Evolutionary conservation across 345 rosid genomes (phyloP), one percentile per base, ranked within the genome.

Genomic region (Stellera chamaejasme): DNA sequence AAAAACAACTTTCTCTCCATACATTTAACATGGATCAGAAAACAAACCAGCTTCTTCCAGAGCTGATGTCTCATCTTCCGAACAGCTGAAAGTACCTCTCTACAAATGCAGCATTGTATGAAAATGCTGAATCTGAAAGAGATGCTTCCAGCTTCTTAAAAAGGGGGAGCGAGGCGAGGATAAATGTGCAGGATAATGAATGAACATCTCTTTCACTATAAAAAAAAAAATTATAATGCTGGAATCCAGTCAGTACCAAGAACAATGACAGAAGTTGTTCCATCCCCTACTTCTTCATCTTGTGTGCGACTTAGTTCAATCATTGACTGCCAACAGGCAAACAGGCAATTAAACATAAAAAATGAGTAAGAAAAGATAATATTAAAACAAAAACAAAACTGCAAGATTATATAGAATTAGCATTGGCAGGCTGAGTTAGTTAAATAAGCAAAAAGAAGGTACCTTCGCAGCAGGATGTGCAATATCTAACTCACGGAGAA

Each of bases 281-380:
- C 98, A 73, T 92, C 98, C 65, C 97, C 97, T 3, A 92, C 97
- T 77, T 92, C 97, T 81, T 86, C 98, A 58, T 92, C 98, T 73
- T 88, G 98, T 4, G 97, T 82, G 7, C 97, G 93, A 59, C 97
- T 92, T 59, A 92, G 68, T 66, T 92, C 96, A 74, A 88, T 89
- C 99, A 92, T 89, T 1, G 99, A 92, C 94, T 88, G 77, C 49
- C 53, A 65, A 32, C 5, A 32, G 9, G 39, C 9, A 32, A 32
- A 32, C 39, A 32, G 39, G 3, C 5, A 8, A 32, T 32, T 8
- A 3, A 4, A 32, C 39, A 32, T 5, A 32, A 32, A 32, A 8
- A 2, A 32, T 32, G 7, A 32, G 39, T 8, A 32, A 32, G 9
- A 8, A 32, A 32, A 1, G 9, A 32, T 32, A 32, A 5, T 8